phyloP scores from a whole-genome alignment of 2,329 filamentous ascomycete genomes.

The Nemania serpens region DNA sequence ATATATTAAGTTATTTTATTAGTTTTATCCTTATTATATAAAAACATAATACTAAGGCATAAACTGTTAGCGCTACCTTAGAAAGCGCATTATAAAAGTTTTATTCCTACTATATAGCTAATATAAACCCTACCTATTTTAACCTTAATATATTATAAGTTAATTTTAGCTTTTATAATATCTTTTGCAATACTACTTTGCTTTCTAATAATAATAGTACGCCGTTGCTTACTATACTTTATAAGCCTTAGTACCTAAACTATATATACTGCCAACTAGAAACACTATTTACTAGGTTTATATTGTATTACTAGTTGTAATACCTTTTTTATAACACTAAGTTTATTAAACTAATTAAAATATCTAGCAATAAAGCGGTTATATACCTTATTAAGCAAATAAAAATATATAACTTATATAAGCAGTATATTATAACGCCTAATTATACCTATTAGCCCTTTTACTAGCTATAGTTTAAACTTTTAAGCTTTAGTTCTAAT shows the following conservation, averaged over 20 bases:
- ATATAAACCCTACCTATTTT: neutral
- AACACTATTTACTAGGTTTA: neutral
- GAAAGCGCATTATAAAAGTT: neutral
- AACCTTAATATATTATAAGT: neutral
- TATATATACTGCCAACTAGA: neutral
- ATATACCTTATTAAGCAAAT: neutral
- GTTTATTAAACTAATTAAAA: neutral
- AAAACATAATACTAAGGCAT: constrained; percentile 1
- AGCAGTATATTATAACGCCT: neutral
- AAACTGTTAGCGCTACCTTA: neutral
- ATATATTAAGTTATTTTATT: neutral
- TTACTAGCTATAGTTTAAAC: neutral
- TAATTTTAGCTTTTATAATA: neutral
- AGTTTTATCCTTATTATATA: neutral
- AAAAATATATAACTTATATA: neutral
- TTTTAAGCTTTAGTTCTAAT: neutral
- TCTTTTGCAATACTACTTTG: neutral
- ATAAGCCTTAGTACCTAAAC: neutral
- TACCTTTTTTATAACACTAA: neutral
- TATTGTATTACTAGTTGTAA: neutral
- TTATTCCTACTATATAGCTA: neutral
- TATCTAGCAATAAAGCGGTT: neutral
- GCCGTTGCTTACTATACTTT: neutral
- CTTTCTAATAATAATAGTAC: neutral
- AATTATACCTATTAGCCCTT: neutral